Evolutionary conservation across 2,329 filamentous ascomycete species (phyloP).

Genomic region (Exophiala sideris): DNA sequence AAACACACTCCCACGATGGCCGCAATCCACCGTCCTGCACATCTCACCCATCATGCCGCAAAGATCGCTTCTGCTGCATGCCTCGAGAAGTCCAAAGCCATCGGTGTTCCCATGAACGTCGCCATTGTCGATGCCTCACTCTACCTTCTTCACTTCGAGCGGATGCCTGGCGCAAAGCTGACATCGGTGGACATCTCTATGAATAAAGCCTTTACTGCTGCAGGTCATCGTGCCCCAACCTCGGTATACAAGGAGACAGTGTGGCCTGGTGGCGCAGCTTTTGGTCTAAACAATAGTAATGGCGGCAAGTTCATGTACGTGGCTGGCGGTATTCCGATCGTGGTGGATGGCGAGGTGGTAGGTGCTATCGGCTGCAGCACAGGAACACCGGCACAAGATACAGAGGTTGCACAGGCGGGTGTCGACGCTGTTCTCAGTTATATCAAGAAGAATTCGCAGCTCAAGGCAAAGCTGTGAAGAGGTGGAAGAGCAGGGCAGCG

Average conservation of each 20-base stretch:
- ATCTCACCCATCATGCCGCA: conserved; percentile 27
- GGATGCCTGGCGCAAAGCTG: conserved; percentile 52
- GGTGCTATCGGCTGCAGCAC: conserved; percentile 56
- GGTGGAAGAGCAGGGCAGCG: not conserved
- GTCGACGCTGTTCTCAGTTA: conserved; percentile 47
- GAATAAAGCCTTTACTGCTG: conserved; percentile 54
- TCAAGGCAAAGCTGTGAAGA: conserved; percentile 41
- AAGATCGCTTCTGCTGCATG: conserved; percentile 28
- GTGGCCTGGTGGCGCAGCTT: conserved; percentile 52
- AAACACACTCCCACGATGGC: conserved; percentile 6
- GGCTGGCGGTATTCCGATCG: conserved; percentile 53
- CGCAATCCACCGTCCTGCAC: conserved; percentile 23
- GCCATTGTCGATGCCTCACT: conserved; percentile 29
- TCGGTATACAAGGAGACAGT: conserved; percentile 53
- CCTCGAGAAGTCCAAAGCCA: conserved; percentile 23
- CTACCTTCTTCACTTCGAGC: conserved; percentile 43
- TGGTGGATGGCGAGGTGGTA: conserved; percentile 47
- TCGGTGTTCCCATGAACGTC: conserved; percentile 30
- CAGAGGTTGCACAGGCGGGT: conserved; percentile 51
- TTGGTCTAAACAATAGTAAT: conserved; percentile 49
- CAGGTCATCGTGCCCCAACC: conserved; percentile 52
- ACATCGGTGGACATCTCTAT: conserved; percentile 53
- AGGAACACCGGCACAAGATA: conserved; percentile 54
- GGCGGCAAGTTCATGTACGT: conserved; percentile 54
- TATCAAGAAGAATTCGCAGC: conserved; percentile 33